Evolutionary conservation across 2,329 filamentous ascomycete genomes (phyloP).

Genomic region (Ascochyta clinopodiicola): DNA sequence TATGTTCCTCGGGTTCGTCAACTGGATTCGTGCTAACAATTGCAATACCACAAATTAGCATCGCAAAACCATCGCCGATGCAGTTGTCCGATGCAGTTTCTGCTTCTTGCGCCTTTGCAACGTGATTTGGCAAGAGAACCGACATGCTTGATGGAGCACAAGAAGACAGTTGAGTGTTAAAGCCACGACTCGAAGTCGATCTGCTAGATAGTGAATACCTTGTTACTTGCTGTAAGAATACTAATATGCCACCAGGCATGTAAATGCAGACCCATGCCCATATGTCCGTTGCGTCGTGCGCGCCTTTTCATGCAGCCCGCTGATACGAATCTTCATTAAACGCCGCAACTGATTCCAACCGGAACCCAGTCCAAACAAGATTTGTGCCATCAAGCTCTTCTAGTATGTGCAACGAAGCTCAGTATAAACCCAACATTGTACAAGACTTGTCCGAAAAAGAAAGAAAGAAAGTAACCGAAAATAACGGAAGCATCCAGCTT

Average conservation of each 20-base stretch:
- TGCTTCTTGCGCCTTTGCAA: background rate
- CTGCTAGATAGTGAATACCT: conserved; percentile 7
- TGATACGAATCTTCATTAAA: background rate
- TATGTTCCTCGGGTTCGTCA: background rate
- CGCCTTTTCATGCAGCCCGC: conserved; percentile 4
- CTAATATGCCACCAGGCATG: conserved; percentile 6
- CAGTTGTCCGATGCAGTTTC: background rate
- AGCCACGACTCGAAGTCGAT: background rate
- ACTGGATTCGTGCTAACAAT: background rate
- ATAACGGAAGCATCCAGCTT: background rate
- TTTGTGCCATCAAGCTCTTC: background rate
- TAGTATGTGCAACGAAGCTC: conserved; percentile 14
- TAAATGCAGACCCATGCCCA: conserved; percentile 13
- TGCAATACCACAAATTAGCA: background rate
- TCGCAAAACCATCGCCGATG: background rate
- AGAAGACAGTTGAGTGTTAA: too few relatives aligned
- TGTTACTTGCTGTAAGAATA: conserved; percentile 10
- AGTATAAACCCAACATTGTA: conserved; percentile 8
- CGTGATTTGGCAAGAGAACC: too few relatives aligned
- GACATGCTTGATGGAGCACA: too few relatives aligned
- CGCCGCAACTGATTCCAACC: background rate
- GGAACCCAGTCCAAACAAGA: background rate
- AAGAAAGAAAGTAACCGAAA: background rate
- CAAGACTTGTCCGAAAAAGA: background rate
- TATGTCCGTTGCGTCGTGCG: conserved; percentile 1